Evolutionary conservation across 75 land plant species (phyloP), one percentile per base, ranked within the genome.

Genomic region (Pinus tabuliformis): DNA sequence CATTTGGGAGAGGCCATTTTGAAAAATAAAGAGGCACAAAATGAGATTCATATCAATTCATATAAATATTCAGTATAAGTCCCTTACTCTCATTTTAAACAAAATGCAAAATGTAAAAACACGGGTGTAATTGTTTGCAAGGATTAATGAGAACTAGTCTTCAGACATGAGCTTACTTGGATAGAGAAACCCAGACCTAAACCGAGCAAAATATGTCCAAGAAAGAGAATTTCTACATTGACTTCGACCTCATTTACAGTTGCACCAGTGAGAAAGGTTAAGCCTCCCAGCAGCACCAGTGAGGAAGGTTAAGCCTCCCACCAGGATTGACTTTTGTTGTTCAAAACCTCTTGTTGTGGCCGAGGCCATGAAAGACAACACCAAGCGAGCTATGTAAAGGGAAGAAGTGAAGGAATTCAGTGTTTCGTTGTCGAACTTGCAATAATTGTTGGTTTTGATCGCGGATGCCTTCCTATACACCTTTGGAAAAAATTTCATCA

Each of bases 1-100:
- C n/a, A n/a, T 68, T 65, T 82, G 58, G 90, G 81, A 0, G 95
- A 93, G 12, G 95, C 93, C 89, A 91, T 75, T 93, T 93, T 0
- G 95, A 93, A 0, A 93, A 78, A 81, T 93, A 91, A 5, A 93
- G 78, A 12, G 95, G 95, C 33, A 72, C 74, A 11, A 58, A 22
- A 58, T 72, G 74, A 45, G 52, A 45, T 0, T 0, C 52, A 21
- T 71, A 0, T 7, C 16, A 28, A 26, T 21, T 26, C 36, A n/a
- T 18, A 20, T 16, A 4, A 26, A 26, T 4, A 26, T 20, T 0
- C 1, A 14, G 8, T 18, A 21, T 7, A 58, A 71, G 30, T 30
- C 18, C 17, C 18, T 18, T 21, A 28, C n/a, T 71, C 22, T 1
- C 12, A 71, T 70, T 5, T 6, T 4, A 26, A 70, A 16, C 4